Evolutionary conservation across 1,139 yeast genomes (phyloP).

Genomic region (Arxiozyma slooffiae): DNA sequence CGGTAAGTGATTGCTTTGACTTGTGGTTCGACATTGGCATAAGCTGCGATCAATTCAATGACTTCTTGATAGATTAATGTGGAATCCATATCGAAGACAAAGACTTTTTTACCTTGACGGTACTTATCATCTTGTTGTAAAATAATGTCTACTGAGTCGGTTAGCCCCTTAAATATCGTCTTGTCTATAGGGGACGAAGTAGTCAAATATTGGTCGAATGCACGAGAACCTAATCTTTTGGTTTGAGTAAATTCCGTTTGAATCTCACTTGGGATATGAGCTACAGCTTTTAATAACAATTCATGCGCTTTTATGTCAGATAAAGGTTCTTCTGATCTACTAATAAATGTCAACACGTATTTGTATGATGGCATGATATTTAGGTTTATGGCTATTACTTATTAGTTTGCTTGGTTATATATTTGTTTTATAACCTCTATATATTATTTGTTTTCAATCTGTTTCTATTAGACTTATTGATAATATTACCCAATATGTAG

Average conservation of each 20-base stretch:
- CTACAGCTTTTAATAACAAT: neutral
- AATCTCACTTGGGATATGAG: neutral
- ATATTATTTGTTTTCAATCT: neutral
- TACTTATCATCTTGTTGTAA: constrained; percentile 36
- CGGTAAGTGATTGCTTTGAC: constrained; percentile 79
- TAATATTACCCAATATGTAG: constrained; percentile 29
- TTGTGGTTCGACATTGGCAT: constrained; percentile 66
- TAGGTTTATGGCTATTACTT: neutral
- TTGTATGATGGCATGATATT: neutral
- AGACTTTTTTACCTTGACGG: constrained; percentile 50
- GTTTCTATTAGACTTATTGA: constrained; percentile 75
- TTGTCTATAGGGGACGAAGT: constrained; percentile 1
- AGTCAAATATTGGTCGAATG: constrained; percentile 14
- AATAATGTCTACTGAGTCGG: constrained; percentile 35
- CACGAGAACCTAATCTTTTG: constrained; percentile 12
- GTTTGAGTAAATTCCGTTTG: constrained; percentile 2
- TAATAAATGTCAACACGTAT: constrained; percentile 6
- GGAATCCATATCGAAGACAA: constrained; percentile 96
- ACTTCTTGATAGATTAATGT: constrained; percentile 94
- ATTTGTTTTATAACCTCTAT: neutral
- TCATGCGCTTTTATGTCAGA: neutral
- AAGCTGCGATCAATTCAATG: constrained; percentile 85
- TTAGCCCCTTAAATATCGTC: neutral
- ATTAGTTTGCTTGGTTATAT: neutral
- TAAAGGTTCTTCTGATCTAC: neutral